Conservation (phyloP, 768 basidiomycete genomes). For the Amanita polypyramis region DNA sequence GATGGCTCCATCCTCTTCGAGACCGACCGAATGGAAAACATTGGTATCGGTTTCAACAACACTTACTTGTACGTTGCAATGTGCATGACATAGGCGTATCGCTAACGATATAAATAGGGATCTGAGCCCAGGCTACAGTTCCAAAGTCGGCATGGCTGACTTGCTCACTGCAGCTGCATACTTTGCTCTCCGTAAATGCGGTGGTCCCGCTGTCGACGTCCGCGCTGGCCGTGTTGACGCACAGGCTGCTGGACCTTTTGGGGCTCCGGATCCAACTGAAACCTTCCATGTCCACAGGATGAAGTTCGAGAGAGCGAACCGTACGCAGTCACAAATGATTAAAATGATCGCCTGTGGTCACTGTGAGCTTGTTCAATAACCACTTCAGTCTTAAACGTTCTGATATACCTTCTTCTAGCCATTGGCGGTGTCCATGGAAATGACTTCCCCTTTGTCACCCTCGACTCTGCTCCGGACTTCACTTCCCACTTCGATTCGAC, state of each 20-base stretch:
- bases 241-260: conserved; percentile 15
- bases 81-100: too few species aligned
- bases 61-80: background rate
- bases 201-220: conserved; percentile 22
- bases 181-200: conserved; percentile 18
- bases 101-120: background rate
- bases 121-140: conserved; percentile 2
- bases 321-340: conserved; percentile 22
- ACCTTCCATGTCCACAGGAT: conserved; percentile 15
- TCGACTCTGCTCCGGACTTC: background rate
- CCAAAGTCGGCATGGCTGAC: conserved; percentile 17
- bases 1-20: conserved; percentile 22
- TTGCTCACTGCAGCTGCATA: conserved; percentile 20
- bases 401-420: conserved; percentile 1
- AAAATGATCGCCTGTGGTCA: conserved; percentile 24
- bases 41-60: conserved; percentile 4
- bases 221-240: conserved; percentile 25
- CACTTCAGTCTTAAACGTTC: background rate
- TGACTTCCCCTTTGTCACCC: conserved; percentile 15
- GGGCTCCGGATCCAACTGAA: conserved; percentile 22
- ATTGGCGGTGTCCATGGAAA: conserved; percentile 20
- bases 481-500: conserved; percentile 2
- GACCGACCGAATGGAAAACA: conserved; percentile 15
- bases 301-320: conserved; percentile 19
- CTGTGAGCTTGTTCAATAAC: conserved; percentile 2